Conservation (phyloP, 108 stramenopile species). For the Nitzschia inconspicua region DNA sequence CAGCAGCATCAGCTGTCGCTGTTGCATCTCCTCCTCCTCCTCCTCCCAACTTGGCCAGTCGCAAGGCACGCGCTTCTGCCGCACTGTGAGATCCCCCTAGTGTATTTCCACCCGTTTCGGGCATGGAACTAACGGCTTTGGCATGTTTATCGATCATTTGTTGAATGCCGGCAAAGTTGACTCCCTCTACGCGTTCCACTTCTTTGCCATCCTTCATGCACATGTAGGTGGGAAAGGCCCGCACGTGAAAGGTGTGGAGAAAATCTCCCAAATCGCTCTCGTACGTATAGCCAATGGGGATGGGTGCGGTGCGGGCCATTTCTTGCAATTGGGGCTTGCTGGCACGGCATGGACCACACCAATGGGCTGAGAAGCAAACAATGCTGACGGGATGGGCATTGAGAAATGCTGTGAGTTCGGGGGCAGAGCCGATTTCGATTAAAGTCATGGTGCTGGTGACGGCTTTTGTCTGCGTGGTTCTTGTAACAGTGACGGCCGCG, state of each 20-base stretch:
- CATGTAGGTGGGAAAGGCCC: conserved; percentile 81
- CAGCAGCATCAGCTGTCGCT: conserved; percentile 16
- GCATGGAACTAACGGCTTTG: conserved; percentile 21
- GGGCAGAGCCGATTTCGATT: conserved; percentile 45
- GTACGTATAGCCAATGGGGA: conserved; percentile 59
- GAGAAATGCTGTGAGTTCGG: conserved; percentile 48
- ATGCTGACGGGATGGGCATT: conserved; percentile 32
- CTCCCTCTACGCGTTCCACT: conserved; percentile 65
- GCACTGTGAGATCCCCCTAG: conserved; percentile 48
- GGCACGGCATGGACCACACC: conserved; percentile 72
- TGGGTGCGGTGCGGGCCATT: conserved; percentile 19
- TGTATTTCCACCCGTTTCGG: conserved; percentile 47
- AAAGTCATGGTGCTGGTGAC: conserved; percentile 29
- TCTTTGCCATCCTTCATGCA: conserved; percentile 39
- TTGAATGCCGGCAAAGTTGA: conserved; percentile 59
- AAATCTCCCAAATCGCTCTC: conserved; percentile 62
- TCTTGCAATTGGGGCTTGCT: conserved; percentile 58
- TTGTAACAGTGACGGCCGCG: no score
- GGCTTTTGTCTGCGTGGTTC: no score
- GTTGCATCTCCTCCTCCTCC: no score
- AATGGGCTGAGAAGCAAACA: conserved; percentile 64
- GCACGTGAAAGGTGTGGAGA: conserved; percentile 54
- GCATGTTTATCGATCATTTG: conserved; percentile 39
- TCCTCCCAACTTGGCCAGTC: conserved; percentile 56
- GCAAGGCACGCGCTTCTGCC: conserved; percentile 50